phyloP scores from a whole-genome alignment of 371 early-diverging fungal genomes.

The Pancytospora epiphaga region DNA sequence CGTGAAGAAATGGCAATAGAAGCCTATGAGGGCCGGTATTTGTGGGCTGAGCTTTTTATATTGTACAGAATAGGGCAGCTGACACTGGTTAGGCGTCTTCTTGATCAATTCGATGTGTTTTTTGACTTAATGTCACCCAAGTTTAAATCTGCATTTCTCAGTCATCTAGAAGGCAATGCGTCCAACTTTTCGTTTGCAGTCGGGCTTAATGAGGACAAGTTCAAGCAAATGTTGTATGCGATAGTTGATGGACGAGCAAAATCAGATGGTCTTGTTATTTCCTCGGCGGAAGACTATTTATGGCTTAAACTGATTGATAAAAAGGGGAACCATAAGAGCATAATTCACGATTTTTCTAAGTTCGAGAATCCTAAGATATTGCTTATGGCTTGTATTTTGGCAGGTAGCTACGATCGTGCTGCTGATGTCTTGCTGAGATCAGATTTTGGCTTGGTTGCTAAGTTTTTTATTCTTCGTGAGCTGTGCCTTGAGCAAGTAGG shows the following conservation, averaged over 20 bases:
- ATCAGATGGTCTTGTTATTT: slow-evolving; percentile 27
- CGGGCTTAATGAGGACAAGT: slow-evolving; percentile 33
- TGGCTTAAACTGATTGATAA: slow-evolving; percentile 34
- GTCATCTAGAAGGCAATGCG: slow-evolving; percentile 15
- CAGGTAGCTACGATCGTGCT: slow-evolving; percentile 37
- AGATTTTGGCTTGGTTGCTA: slow-evolving; percentile 26
- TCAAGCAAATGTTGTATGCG: slow-evolving; percentile 40
- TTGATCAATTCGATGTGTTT: slow-evolving; percentile 30
- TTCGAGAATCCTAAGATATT: slow-evolving; percentile 27
- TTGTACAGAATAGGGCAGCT: slow-evolving; percentile 43
- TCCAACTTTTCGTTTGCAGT: background rate
- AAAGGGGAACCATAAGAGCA: background rate
- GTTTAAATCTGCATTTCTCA: slow-evolving; percentile 27
- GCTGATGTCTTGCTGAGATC: slow-evolving; percentile 23
- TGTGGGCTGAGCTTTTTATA: slow-evolving; percentile 53
- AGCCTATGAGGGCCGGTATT: slow-evolving; percentile 50
- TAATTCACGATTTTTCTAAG: slow-evolving; percentile 24
- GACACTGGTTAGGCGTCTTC: slow-evolving; percentile 16
- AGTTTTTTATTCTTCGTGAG: slow-evolving; percentile 38
- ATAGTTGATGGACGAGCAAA: slow-evolving; percentile 23
- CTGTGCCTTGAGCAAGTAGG: slow-evolving; percentile 21
- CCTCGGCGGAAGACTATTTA: slow-evolving; percentile 49
- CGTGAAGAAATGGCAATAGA: slow-evolving; percentile 42
- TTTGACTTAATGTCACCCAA: slow-evolving; percentile 29
- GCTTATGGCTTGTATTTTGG: slow-evolving; percentile 40